Conservation (phyloP, 805 yeast species). For the Pichia rugopelliculosa region DNA sequence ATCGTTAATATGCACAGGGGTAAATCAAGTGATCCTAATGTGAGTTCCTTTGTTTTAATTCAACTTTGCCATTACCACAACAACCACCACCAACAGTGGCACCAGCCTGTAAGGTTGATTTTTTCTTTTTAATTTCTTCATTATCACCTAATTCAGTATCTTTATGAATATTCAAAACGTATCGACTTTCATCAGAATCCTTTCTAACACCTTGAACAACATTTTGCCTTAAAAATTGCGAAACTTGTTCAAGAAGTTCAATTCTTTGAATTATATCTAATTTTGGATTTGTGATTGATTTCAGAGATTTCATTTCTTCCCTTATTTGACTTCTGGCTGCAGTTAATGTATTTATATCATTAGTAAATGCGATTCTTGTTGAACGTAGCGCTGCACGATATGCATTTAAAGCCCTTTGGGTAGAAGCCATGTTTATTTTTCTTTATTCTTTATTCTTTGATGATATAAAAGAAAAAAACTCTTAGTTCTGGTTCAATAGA, state of each 20-base stretch:
- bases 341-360: constrained; percentile 39
- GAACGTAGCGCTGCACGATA: constrained; percentile 65
- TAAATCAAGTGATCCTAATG: not conserved
- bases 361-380: constrained; percentile 50
- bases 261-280: constrained; percentile 44
- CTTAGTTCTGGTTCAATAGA: not conserved
- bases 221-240: constrained; percentile 58
- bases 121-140: constrained; percentile 56
- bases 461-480: not conserved
- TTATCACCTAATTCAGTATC: constrained; percentile 90
- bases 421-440: constrained; percentile 7
- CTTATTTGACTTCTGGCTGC: constrained; percentile 59
- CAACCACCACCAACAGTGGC: constrained; percentile 40
- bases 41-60: constrained; percentile 21
- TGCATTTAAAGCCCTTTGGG: constrained; percentile 32
- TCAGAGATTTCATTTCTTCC: constrained; percentile 37
- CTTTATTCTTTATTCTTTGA: not conserved
- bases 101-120: constrained; percentile 27
- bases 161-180: constrained; percentile 61
- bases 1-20: not conserved
- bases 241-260: constrained; percentile 59
- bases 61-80: constrained; percentile 48
- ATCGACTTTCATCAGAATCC: constrained; percentile 31
- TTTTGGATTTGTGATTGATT: constrained; percentile 37
- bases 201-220: constrained; percentile 76